Evolutionary conservation across 192 early-diverging fungal species (phyloP).

Genomic region (Umbelopsis vinacea): DNA sequence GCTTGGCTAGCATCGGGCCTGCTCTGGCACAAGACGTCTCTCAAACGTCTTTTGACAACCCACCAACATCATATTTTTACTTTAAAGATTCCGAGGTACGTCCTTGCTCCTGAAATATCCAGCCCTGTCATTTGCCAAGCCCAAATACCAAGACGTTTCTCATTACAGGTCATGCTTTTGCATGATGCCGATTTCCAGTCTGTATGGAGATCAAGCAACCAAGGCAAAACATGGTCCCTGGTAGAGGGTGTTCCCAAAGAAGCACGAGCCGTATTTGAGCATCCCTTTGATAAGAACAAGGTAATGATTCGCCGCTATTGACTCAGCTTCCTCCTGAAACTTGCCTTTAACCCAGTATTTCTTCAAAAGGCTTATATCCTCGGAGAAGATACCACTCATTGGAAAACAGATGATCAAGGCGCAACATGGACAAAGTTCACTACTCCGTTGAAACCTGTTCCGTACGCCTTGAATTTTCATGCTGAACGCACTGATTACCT

Average conservation of each 20-base stretch:
- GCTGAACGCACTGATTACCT: conserved; percentile 67
- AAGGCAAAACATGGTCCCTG: conserved; percentile 66
- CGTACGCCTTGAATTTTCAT: conserved; percentile 59
- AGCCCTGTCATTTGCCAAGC: background rate
- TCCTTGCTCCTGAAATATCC: background rate
- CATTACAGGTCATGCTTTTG: conserved; percentile 49
- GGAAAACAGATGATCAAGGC: conserved; percentile 64
- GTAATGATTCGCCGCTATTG: conserved; percentile 37
- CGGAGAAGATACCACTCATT: conserved; percentile 54
- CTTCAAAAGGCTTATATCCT: conserved; percentile 59
- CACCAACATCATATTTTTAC: conserved; percentile 52
- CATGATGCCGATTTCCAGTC: conserved; percentile 52
- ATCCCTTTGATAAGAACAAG: conserved; percentile 65
- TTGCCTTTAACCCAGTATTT: background rate
- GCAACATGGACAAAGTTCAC: conserved; percentile 59
- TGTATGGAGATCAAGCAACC: conserved; percentile 65
- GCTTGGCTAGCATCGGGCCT: conserved; percentile 7
- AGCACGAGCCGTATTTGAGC: conserved; percentile 57
- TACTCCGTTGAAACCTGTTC: conserved; percentile 46
- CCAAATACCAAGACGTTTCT: conserved; percentile 1
- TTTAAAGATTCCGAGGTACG: conserved; percentile 62
- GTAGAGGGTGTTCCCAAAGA: conserved; percentile 52
- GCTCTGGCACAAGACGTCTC: conserved; percentile 21
- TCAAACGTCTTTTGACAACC: conserved; percentile 37
- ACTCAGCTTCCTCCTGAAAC: too few species aligned